Base-by-base conservation (phyloP, 2,329 filamentous ascomycete species). In the Colletotrichum orbiculare region DNA sequence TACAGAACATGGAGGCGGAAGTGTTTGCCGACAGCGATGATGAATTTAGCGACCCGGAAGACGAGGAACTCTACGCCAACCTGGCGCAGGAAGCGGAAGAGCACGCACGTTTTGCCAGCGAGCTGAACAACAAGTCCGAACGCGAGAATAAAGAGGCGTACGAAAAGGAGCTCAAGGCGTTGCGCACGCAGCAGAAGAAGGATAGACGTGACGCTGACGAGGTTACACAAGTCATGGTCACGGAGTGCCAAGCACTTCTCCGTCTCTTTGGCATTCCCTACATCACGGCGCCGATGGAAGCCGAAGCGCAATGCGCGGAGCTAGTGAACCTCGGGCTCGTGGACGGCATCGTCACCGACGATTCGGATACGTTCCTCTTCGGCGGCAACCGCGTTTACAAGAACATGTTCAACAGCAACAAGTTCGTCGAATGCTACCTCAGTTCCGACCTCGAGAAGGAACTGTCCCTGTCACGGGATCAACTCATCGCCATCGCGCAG, bases 381-480 rank as follows among this genome's bases (percentile, higher is more conserved):
- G 96, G 96, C 15, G 96, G 96, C 42, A 99, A 94, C 0, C 86
- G 95, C 15, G 91, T 99, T 25, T 99, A 99, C 84, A 99, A 99
- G 78, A 99, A 99, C 81, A 97, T 99, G 94, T 99, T 99, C 83
- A 99, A 97, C 78, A 91, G 93, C 71, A 96, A 96, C 77, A 99
- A 99, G 75, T 97, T 93, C 71, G 96, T 99, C 46, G 96, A 99
- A 79, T 98, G 96, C 78, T 99, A 98, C 74, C 85, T 99, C 9
- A 81, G 89, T 2, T 83, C 82, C 0, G 96, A 99, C 73, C 83
- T 99, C 0, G 93, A 97, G 72, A 91, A 91, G 71, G 96, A 99
- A 71, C 90, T 97, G 67, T 93, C 92, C 0, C 86, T 99, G 0
- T 91, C 92, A 3, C 88, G 95, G n/a, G 85, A 91, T 58, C 93